A percentile compares a stretch with the other conserved stretches of the same genome.
Evolutionary conservation across 768 basidiomycete genomes (phyloP).

Genomic region (Tricholoma sp.): DNA sequence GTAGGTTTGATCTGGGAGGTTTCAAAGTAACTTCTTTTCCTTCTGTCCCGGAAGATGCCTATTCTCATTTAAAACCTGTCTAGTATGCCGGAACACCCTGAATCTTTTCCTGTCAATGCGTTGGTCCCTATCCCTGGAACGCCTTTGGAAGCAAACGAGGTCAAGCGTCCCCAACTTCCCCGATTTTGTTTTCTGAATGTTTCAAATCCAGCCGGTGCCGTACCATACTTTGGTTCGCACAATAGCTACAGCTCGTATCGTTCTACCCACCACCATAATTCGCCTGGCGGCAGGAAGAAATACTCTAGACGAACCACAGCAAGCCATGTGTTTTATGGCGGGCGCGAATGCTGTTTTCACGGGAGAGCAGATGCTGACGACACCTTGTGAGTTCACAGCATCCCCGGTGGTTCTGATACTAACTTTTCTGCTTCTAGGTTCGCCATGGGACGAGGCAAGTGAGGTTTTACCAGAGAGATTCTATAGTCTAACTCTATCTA

Average conservation of each 20-base stretch:
- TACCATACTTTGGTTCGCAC: slow-evolving; percentile 87
- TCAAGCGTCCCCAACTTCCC: slow-evolving; percentile 21
- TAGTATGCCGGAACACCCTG: slow-evolving; percentile 95
- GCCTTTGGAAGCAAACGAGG: slow-evolving; percentile 88
- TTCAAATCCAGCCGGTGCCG: slow-evolving; percentile 56
- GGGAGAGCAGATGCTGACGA: slow-evolving; percentile 97
- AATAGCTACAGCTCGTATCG: slow-evolving; percentile 91
- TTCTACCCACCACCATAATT: slow-evolving; percentile 89
- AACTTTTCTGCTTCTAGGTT: slow-evolving; percentile 41
- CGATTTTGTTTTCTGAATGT: neutral
- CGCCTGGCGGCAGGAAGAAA: slow-evolving; percentile 93
- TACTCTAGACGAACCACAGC: slow-evolving; percentile 83
- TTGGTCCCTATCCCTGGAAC: slow-evolving; percentile 95
- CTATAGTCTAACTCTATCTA: slow-evolving; percentile 22
- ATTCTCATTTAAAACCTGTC: slow-evolving; percentile 11
- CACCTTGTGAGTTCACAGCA: slow-evolving; percentile 66
- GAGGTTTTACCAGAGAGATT: slow-evolving; percentile 3
- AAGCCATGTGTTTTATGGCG: slow-evolving; percentile 98
- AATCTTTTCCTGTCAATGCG: slow-evolving; percentile 98
- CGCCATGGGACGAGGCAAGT: slow-evolving; percentile 88
- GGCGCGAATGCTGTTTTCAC: slow-evolving; percentile 98
- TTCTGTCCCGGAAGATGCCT: neutral
- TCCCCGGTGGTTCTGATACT: slow-evolving; percentile 4
- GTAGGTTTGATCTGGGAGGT: slow-evolving; percentile 94
- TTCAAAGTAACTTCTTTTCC: slow-evolving; percentile 57